Evolutionary conservation across 306 rosid genomes (phyloP).

Genomic region (Quercus cerris): DNA sequence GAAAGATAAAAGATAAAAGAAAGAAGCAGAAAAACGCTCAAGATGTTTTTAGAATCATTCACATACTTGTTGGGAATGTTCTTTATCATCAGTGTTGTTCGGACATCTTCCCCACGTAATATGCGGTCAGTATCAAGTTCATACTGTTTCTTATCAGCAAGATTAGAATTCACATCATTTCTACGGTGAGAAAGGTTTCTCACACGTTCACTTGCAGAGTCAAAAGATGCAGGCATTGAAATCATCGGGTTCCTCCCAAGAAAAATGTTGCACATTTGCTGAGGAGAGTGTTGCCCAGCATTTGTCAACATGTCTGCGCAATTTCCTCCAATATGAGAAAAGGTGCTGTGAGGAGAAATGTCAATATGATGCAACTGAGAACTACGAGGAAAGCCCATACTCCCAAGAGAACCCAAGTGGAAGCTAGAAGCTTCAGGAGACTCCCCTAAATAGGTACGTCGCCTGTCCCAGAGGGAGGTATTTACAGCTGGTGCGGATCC

Average conservation of each 20-base stretch:
- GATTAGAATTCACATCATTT: slow-evolving; percentile 60
- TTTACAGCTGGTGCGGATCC: slow-evolving; percentile 84
- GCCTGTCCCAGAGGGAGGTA: slow-evolving; percentile 74
- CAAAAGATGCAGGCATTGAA: slow-evolving; percentile 61
- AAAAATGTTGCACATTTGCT: slow-evolving; percentile 55
- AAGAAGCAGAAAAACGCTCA: slow-evolving; percentile 6
- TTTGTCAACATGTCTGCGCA: slow-evolving; percentile 50
- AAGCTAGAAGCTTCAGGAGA: slow-evolving; percentile 70
- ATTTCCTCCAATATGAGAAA: slow-evolving; percentile 65
- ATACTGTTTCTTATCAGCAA: slow-evolving; percentile 65
- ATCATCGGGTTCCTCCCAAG: slow-evolving; percentile 62
- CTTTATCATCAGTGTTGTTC: slow-evolving; percentile 85
- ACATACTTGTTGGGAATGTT: slow-evolving; percentile 87
- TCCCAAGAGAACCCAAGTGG: slow-evolving; percentile 67
- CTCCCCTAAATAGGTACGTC: slow-evolving; percentile 53
- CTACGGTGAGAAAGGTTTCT: slow-evolving; percentile 69
- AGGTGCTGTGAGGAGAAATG: slow-evolving; percentile 46
- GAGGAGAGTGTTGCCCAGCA: slow-evolving; percentile 57
- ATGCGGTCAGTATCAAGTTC: slow-evolving; percentile 77
- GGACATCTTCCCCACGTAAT: slow-evolving; percentile 58
- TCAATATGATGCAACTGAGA: slow-evolving; percentile 65
- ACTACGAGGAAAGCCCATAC: slow-evolving; percentile 54
- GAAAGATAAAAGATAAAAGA: slow-evolving; percentile 13
- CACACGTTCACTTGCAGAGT: slow-evolving; percentile 62
- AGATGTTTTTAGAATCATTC: slow-evolving; percentile 13